phyloP scores from a whole-genome alignment of 2,329 filamentous ascomycete species.

The Bisporella sp. region DNA sequence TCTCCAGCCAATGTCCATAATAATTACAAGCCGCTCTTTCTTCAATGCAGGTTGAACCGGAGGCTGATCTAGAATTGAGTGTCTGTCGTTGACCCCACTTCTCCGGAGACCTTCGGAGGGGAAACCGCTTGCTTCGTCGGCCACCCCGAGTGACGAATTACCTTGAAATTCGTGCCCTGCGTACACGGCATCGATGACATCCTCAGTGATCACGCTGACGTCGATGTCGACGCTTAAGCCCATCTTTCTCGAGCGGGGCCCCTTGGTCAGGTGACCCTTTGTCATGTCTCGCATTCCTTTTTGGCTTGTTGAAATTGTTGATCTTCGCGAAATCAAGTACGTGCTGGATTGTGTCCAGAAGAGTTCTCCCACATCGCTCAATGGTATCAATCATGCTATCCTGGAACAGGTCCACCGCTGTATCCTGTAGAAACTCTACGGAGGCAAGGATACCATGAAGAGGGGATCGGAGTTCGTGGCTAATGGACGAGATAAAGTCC shows the following conservation, averaged over 20 bases:
- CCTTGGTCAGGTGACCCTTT: neutral
- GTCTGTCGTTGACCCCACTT: too few species aligned
- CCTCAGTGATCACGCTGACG: conserved; percentile 28
- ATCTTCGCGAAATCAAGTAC: conserved; percentile 32
- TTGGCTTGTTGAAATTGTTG: conserved; percentile 14
- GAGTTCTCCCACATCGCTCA: conserved; percentile 26
- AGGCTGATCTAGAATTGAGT: neutral
- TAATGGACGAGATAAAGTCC: conserved; percentile 50
- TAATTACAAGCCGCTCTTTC: conserved; percentile 32
- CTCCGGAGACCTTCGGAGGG: neutral
- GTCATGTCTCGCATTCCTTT: too few species aligned
- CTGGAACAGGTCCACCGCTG: conserved; percentile 26
- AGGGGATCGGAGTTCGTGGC: conserved; percentile 48
- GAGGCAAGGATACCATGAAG: conserved; percentile 48
- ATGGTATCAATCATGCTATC: conserved; percentile 26
- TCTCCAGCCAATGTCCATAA: conserved; percentile 33
- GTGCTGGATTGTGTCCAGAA: conserved; percentile 31
- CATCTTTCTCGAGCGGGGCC: conserved; percentile 5
- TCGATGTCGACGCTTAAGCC: conserved; percentile 23
- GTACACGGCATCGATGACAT: conserved; percentile 30
- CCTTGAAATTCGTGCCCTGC: conserved; percentile 27
- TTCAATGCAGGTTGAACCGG: neutral
- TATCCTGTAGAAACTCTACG: conserved; percentile 41
- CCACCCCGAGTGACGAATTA: conserved; percentile 19
- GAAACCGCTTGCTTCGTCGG: conserved; percentile 9